Evolutionary conservation across 495 filamentous ascomycete species (phyloP).

Genomic region (Cairneyella variabilis): DNA sequence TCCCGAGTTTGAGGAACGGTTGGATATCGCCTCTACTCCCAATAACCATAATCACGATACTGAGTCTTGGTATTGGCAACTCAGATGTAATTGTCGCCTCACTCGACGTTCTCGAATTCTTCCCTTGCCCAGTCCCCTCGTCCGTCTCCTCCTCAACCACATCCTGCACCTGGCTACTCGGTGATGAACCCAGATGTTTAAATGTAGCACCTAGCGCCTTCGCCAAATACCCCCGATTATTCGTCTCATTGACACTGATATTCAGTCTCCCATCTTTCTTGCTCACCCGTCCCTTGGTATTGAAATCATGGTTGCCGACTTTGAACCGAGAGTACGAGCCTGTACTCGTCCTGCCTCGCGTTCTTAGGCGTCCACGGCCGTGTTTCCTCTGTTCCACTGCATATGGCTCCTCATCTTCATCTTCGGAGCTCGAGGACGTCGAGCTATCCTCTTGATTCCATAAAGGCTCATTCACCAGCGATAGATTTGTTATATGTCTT

Average conservation of each 20-base stretch:
- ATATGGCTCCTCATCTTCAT: slow-evolving; percentile 4
- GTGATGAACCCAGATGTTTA: slow-evolving; percentile 29
- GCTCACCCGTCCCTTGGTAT: slow-evolving; percentile 59
- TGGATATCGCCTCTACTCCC: slow-evolving; percentile 74
- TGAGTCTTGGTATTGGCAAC: slow-evolving; percentile 46
- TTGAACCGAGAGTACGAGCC: slow-evolving; percentile 39
- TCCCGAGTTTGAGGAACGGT: slow-evolving; percentile 69
- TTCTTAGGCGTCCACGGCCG: neutral
- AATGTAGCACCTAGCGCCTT: slow-evolving; percentile 62
- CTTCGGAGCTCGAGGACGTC: slow-evolving; percentile 5
- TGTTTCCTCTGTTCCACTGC: neutral
- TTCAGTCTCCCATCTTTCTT: slow-evolving; percentile 66
- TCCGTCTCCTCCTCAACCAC: neutral
- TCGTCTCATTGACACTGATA: slow-evolving; percentile 60
- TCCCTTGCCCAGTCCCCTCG: slow-evolving; percentile 13
- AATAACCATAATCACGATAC: slow-evolving; percentile 78
- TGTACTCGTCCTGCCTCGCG: neutral
- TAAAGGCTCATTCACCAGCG: slow-evolving; percentile 16
- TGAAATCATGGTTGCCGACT: slow-evolving; percentile 61
- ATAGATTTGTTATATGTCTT: slow-evolving; percentile 15
- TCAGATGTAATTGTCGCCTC: slow-evolving; percentile 12
- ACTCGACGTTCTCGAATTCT: slow-evolving; percentile 15
- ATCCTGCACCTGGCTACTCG: neutral
- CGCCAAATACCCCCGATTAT: slow-evolving; percentile 61
- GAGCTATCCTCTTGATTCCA: slow-evolving; percentile 6